Percentiles rank a stretch among this genome's conserved stretches.
These are phyloP conservation scores for Aspergillus fumigatiaffinis DNA, from an alignment of 2,329 filamentous ascomycete species.

Conservation along the genomic window DNA sequence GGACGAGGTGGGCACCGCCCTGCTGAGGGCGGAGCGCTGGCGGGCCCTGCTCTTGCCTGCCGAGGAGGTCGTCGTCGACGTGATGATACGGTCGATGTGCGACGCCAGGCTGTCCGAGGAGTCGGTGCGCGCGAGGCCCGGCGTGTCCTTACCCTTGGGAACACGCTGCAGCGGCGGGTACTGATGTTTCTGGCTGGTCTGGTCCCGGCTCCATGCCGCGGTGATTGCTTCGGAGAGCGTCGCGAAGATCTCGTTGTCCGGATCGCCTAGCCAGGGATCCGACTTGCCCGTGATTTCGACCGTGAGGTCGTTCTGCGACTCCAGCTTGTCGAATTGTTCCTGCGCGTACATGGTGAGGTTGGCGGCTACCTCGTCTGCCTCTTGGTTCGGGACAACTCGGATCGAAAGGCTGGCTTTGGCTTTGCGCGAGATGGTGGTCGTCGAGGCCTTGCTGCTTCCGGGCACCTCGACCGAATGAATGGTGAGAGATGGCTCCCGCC, in stretches of 20 bases:
- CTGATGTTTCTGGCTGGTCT: slow-evolving; percentile 29
- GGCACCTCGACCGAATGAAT: slow-evolving; percentile 85
- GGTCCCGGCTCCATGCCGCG: slow-evolving; percentile 66
- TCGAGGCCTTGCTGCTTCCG: slow-evolving; percentile 78
- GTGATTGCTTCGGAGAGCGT: slow-evolving; percentile 83
- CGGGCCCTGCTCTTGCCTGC: slow-evolving; percentile 24
- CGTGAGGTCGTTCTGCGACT: slow-evolving; percentile 74
- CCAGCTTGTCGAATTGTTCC: slow-evolving; percentile 67
- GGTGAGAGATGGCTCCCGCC: slow-evolving; percentile 91
- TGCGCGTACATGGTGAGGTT: slow-evolving; percentile 65
- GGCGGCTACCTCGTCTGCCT: slow-evolving; percentile 70
- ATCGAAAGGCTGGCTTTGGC: slow-evolving; percentile 86
- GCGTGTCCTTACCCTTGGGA: slow-evolving; percentile 11
- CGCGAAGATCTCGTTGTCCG: slow-evolving; percentile 83
- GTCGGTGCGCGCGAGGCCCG: slow-evolving; percentile 28
- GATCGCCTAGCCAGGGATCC: slow-evolving; percentile 93
- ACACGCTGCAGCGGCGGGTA: slow-evolving; percentile 28
- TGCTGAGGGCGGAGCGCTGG: slow-evolving; percentile 23
- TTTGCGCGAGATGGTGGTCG: slow-evolving; percentile 77
- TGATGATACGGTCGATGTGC: slow-evolving; percentile 37
- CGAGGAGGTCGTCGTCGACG: slow-evolving; percentile 35
- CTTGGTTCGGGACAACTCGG: slow-evolving; percentile 89
- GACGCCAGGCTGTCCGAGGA: slow-evolving; percentile 40
- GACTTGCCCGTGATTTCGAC: slow-evolving; percentile 89
- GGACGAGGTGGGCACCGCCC: slow-evolving; percentile 36